These are phyloP conservation scores for Cutaneotrichosporon mucoides DNA, from an alignment of 1,284 basidiomycete species.

Conservation along the genomic window DNA sequence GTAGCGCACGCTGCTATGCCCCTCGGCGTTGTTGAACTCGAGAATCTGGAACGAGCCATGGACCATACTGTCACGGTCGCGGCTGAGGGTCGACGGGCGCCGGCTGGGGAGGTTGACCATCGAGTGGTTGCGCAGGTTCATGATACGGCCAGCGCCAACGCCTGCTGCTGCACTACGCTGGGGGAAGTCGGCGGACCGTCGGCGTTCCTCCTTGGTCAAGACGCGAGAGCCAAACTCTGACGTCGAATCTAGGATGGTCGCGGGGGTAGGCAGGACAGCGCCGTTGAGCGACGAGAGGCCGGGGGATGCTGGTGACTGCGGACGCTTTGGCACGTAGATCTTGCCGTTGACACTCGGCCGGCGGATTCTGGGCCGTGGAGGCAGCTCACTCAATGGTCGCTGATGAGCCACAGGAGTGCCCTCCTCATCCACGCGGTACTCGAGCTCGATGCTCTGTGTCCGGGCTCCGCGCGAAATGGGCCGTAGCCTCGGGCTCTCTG, in stretches of 20 bases:
- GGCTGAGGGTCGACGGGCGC: constrained; percentile 23
- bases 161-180: not conserved
- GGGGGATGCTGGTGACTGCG: constrained; percentile 25
- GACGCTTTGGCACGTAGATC: constrained; percentile 36
- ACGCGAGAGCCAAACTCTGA: constrained; percentile 1
- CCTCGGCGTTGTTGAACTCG: constrained; percentile 68
- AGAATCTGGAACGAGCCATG: constrained; percentile 68
- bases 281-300: constrained; percentile 1
- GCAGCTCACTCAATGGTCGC: constrained; percentile 10
- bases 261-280: not conserved
- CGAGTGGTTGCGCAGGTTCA: constrained; percentile 29
- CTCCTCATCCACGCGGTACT: constrained; percentile 28
- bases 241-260: constrained; percentile 1
- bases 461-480: constrained; percentile 8
- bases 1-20: constrained; percentile 73
- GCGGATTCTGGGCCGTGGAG: constrained; percentile 18
- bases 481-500: constrained; percentile 12
- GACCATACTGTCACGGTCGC: constrained; percentile 33
- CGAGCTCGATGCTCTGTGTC: constrained; percentile 23
- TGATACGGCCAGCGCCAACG: constrained; percentile 11
- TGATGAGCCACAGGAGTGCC: not conserved
- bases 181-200: constrained; percentile 32
- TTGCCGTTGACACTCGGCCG: constrained; percentile 30
- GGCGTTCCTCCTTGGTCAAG: constrained; percentile 20
- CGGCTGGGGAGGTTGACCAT: constrained; percentile 34